Base-by-base conservation (phyloP, 2,329 filamentous ascomycete species). In the Ceratocystis variospora region DNA sequence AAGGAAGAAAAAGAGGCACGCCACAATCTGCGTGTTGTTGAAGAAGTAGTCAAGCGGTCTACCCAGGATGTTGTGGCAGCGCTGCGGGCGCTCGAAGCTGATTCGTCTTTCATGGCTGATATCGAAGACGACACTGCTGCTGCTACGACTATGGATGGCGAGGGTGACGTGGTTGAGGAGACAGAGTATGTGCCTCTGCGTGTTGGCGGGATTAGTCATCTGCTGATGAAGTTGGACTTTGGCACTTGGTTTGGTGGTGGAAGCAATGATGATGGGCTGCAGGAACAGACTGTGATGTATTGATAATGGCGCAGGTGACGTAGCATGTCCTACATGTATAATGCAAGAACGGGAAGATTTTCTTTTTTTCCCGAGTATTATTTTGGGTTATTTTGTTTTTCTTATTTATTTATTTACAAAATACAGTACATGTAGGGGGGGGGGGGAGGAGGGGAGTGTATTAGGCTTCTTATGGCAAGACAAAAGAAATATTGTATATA, bases 181-280 rank as follows among this genome's bases (percentile, higher is more conserved):
- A 70, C 71, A 64, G 72, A 70, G 69, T 96, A 89, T 73, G 80
- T 86, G 37, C 87, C 90, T 0, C 81, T 84, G 69, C 85, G 87
- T 68, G 83, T 90, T 2, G 89, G 89, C 0, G 89, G 90, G 0
- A 84, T 96, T 59, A 90, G 96, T 76, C 80, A 89, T 67, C 76
- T 96, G 73, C 75, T 96, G 73, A 96, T 96, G 90, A 96, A 96
- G 78, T 77, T 96, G 71, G 91, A 96, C 72, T 84, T 85, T 74
- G 83, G 82, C 22, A 80, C 76, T 65, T 85, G 82, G 82, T 80
- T 83, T 69, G 77, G 74, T 4, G 72, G 74, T 44, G 68, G 71
- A 71, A 25, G 59, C 28, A 41, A 12, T 44, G 61, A 28, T 31
- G 44, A 44, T 44, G 37, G 25, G 57, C 46, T 50, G 41, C 57